Conservation (phyloP, 352 stramenopile genomes). For the Chrysophaeum taylorii region DNA sequence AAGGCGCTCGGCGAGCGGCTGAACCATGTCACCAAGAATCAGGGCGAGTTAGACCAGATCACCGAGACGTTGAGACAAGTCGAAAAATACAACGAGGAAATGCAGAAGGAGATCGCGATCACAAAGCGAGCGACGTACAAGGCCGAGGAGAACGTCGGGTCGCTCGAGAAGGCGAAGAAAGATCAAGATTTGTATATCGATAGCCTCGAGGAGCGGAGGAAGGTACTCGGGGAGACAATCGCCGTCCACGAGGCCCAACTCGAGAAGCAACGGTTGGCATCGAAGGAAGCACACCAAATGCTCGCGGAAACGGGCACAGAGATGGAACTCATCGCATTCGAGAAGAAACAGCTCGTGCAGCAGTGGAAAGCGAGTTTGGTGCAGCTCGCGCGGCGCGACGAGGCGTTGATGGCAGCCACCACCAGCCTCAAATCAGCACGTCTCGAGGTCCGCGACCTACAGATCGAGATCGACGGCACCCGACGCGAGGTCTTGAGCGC, state of each 20-base stretch:
- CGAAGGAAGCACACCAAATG: conserved; percentile 63
- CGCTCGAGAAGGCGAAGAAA: conserved; percentile 80
- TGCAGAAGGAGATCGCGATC: conserved; percentile 80
- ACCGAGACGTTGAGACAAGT: conserved; percentile 66
- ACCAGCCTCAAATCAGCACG: conserved; percentile 70
- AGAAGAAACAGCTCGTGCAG: conserved; percentile 86
- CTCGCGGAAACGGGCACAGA: conserved; percentile 68
- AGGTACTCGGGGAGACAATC: conserved; percentile 70
- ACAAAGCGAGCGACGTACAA: conserved; percentile 81
- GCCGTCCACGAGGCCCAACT: conserved; percentile 60
- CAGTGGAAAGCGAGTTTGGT: conserved; percentile 88
- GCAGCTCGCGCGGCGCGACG: conserved; percentile 71
- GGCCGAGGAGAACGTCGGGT: conserved; percentile 74
- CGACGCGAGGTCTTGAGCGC: conserved; percentile 62
- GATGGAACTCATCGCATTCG: conserved; percentile 78
- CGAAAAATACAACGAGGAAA: conserved; percentile 82
- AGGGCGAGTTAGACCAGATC: conserved; percentile 70
- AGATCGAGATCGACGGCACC: conserved; percentile 70
- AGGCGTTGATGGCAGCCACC: conserved; percentile 73
- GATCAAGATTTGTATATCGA: conserved; percentile 88
- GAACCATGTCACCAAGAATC: conserved; percentile 61
- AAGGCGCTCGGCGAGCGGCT: conserved; percentile 26
- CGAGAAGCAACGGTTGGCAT: conserved; percentile 67
- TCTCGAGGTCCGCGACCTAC: conserved; percentile 54
- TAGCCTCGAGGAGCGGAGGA: conserved; percentile 71